phyloP scores from a whole-genome alignment of 306 rosid genomes.

The Chamaecrista fasciculata region DNA sequence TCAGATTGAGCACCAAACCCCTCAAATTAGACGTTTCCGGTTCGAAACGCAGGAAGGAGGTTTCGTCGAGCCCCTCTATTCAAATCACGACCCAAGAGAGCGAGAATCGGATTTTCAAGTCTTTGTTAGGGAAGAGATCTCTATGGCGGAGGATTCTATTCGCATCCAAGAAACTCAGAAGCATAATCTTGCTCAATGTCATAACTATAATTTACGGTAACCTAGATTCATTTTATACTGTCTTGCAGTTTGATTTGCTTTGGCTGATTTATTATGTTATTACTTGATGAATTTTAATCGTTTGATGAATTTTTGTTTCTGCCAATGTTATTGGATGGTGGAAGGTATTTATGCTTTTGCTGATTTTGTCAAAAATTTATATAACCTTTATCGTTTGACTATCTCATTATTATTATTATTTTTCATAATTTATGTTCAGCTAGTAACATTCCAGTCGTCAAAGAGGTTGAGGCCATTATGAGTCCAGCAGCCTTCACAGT shows the following conservation, averaged over 20 bases:
- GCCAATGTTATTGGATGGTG: no score
- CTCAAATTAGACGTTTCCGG: conserved; percentile 8
- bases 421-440: conserved; percentile 43
- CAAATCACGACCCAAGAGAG: not conserved
- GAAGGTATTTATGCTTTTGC: no score
- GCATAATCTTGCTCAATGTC: conserved; percentile 64
- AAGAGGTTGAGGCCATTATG: conserved; percentile 66
- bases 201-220: conserved; percentile 60
- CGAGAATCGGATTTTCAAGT: conserved; percentile 21
- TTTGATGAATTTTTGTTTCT: no score
- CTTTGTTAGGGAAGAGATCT: conserved; percentile 41
- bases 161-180: conserved; percentile 59
- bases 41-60: conserved; percentile 23
- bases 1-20: conserved; percentile 11
- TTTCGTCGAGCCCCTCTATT: not conserved
- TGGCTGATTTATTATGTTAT: not conserved
- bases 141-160: conserved; percentile 51
- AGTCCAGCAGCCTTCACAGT: conserved; percentile 71
- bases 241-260: not conserved
- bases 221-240: not conserved
- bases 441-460: conserved; percentile 68
- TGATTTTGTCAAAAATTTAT: not conserved
- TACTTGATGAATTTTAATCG: no score
- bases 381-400: not conserved
- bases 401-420: conserved; percentile 1